Conservation (phyloP, 2,329 filamentous ascomycete genomes). For the Fusarium odoratissimum region DNA sequence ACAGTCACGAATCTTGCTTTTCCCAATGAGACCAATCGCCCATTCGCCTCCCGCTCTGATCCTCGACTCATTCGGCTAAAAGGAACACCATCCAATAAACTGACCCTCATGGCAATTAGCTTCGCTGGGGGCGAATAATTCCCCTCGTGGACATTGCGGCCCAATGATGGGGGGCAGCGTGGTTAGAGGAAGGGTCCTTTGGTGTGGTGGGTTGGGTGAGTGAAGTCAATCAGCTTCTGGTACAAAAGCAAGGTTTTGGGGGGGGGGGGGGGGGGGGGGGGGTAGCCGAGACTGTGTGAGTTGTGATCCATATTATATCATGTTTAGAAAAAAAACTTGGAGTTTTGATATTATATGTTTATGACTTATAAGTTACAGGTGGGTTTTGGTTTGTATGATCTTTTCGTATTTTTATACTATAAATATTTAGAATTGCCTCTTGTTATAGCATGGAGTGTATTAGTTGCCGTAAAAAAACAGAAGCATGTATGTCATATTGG, state of each 20-base stretch:
- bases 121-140: conserved; percentile 8
- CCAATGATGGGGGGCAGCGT: conserved; percentile 38
- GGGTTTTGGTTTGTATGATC: not conserved
- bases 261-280: not conserved
- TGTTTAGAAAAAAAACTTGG: not conserved
- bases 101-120: not conserved
- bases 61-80: conserved; percentile 4
- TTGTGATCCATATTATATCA: conserved; percentile 3
- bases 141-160: conserved; percentile 39
- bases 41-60: conserved; percentile 25
- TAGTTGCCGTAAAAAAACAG: not conserved
- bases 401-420: conserved; percentile 6
- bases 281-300: conserved; percentile 21
- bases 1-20: conserved; percentile 12
- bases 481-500: conserved; percentile 18
- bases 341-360: not conserved
- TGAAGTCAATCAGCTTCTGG: conserved; percentile 1
- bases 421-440: conserved; percentile 18
- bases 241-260: conserved; percentile 16
- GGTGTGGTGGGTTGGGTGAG: conserved; percentile 44
- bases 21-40: not conserved
- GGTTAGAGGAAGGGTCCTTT: conserved; percentile 11
- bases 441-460: conserved; percentile 4
- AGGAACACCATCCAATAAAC: conserved; percentile 1
- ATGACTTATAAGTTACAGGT: not conserved